Conservation (phyloP, 31 red algal species). For the Asparagopsis taxiformis region DNA sequence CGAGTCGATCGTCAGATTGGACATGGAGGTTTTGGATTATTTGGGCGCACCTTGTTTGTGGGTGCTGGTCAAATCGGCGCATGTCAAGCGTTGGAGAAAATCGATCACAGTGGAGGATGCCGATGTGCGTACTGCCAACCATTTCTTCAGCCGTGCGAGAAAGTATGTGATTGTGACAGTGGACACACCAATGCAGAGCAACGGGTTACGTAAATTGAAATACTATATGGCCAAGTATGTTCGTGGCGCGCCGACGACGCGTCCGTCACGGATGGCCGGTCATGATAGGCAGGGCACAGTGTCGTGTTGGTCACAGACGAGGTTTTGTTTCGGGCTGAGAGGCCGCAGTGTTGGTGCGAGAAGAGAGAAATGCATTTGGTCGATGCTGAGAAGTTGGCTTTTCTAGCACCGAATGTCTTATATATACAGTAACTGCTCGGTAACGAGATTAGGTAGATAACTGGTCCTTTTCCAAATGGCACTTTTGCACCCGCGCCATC, state of each 20-base stretch:
- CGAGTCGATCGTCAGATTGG: conserved; percentile 25
- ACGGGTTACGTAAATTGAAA: conserved; percentile 22
- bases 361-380: too few species aligned
- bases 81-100: neutral
- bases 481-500: too few species aligned
- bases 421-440: too few species aligned
- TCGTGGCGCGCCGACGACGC: conserved; percentile 6
- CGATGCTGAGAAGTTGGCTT: too few species aligned
- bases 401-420: too few species aligned
- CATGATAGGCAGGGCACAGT: too few species aligned
- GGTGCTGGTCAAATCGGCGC: conserved; percentile 43
- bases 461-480: too few species aligned
- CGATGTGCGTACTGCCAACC: conserved; percentile 34
- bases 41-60: conserved; percentile 30
- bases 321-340: too few species aligned
- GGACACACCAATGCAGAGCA: conserved; percentile 15
- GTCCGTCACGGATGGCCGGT: too few species aligned
- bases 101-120: conserved; percentile 42
- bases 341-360: too few species aligned
- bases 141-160: conserved; percentile 45
- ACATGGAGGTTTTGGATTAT: conserved; percentile 49
- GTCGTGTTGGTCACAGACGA: too few species aligned
- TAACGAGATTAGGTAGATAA: too few species aligned
- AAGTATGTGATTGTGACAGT: conserved; percentile 34
- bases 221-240: conserved; percentile 18